Percentiles rank a stretch among this genome's conserved stretches.
Evolutionary conservation across 2,329 filamentous ascomycete species (phyloP).

Genomic region (Diplodia mutila): DNA sequence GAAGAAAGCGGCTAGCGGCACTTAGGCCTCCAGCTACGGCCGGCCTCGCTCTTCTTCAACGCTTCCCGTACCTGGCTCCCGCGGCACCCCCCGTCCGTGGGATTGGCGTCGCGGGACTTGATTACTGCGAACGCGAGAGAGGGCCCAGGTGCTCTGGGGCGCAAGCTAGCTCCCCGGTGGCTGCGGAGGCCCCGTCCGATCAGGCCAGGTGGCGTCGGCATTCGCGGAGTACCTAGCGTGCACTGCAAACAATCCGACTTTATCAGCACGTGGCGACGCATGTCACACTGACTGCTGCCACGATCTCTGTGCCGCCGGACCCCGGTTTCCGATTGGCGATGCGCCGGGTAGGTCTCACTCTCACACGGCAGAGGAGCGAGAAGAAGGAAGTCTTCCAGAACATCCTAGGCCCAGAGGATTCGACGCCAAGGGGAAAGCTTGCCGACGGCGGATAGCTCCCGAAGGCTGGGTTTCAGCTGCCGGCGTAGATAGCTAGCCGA

Average conservation of each 20-base stretch:
- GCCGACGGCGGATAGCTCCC: background rate
- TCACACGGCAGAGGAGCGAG: background rate
- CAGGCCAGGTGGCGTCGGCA: background rate
- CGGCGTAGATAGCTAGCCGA: too few species aligned
- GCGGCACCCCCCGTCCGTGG: background rate
- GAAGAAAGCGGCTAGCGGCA: background rate
- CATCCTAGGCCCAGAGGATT: background rate
- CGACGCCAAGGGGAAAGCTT: conserved; percentile 1
- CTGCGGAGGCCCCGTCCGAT: background rate
- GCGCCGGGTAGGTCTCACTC: too few species aligned
- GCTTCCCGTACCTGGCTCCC: background rate
- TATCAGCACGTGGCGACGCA: background rate
- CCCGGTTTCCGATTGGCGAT: too few species aligned
- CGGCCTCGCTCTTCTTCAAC: background rate
- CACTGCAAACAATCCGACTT: too few species aligned
- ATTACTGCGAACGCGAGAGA: background rate
- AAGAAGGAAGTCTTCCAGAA: background rate
- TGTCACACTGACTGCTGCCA: background rate
- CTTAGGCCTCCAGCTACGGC: background rate
- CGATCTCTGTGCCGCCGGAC: background rate
- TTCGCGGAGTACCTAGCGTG: background rate
- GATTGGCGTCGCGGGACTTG: too few species aligned
- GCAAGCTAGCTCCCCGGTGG: background rate
- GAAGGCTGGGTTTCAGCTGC: background rate
- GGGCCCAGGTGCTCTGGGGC: background rate